Conservation (phyloP, 345 rosid species). For the Zanthoxylum bungeanum region DNA sequence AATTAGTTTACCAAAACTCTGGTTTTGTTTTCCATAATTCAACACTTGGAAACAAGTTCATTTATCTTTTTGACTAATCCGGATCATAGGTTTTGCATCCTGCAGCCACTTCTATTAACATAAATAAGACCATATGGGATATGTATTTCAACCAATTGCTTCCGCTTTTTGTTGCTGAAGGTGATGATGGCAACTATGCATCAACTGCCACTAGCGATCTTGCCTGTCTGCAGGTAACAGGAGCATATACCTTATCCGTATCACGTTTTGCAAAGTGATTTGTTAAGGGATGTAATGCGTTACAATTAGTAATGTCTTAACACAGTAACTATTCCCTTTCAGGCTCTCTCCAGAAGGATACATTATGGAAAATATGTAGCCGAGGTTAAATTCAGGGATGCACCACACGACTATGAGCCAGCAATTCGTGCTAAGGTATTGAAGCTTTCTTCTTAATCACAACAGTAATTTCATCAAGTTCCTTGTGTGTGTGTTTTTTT, state of each 20-base stretch:
- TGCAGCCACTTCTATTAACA: slow-evolving; percentile 53
- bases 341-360: slow-evolving; percentile 87
- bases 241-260: background rate
- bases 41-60: background rate
- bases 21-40: background rate
- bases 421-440: slow-evolving; percentile 69
- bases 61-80: slow-evolving; percentile 7
- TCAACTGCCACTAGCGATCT: slow-evolving; percentile 66
- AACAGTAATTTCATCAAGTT: background rate
- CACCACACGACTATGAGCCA: slow-evolving; percentile 65
- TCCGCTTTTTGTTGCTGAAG: slow-evolving; percentile 57
- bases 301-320: background rate
- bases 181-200: slow-evolving; percentile 88
- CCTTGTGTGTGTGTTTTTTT: too few species aligned
- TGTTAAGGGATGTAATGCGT: background rate
- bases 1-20: slow-evolving; percentile 2
- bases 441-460: background rate
- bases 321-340: background rate
- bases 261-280: background rate
- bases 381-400: slow-evolving; percentile 75
- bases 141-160: slow-evolving; percentile 61
- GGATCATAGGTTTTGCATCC: slow-evolving; percentile 54
- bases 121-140: slow-evolving; percentile 66
- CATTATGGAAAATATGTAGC: slow-evolving; percentile 89
- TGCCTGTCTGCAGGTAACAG: slow-evolving; percentile 66